Conservation (phyloP, 495 filamentous ascomycete genomes). For the Bombardia bombarda region DNA sequence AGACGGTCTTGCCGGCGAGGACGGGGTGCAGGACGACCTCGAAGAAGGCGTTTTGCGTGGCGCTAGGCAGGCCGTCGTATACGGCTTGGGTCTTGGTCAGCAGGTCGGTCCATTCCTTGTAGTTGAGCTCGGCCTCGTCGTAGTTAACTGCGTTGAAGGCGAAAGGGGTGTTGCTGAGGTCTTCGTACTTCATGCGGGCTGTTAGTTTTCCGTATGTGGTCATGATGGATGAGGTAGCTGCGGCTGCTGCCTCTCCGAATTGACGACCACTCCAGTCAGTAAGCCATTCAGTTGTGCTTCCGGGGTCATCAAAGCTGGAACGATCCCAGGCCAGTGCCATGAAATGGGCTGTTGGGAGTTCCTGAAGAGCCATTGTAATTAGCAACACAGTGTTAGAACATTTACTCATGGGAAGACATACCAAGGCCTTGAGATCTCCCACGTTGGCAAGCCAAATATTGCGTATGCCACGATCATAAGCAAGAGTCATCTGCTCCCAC, state of each 20-base stretch:
- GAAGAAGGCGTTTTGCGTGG: constrained; percentile 45
- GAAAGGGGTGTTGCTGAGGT: constrained; percentile 39
- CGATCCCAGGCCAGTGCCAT: constrained; percentile 55
- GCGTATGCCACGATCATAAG: constrained; percentile 45
- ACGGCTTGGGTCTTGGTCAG: constrained; percentile 38
- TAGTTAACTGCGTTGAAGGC: constrained; percentile 53
- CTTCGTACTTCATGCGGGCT: constrained; percentile 53
- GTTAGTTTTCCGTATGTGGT: constrained; percentile 49
- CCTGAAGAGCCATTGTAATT: constrained; percentile 6
- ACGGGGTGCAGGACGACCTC: constrained; percentile 55
- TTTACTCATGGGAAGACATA: not conserved
- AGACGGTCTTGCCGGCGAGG: constrained; percentile 38
- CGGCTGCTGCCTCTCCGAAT: constrained; percentile 24
- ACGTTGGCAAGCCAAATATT: constrained; percentile 63
- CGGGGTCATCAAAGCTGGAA: constrained; percentile 28
- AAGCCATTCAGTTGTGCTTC: constrained; percentile 42
- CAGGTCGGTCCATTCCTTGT: constrained; percentile 46
- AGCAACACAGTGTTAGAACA: not conserved
- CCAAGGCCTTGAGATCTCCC: constrained; percentile 56
- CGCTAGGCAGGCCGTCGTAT: constrained; percentile 32
- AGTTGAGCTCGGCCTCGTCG: constrained; percentile 52
- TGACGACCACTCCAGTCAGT: constrained; percentile 33
- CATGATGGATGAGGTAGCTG: constrained; percentile 38
- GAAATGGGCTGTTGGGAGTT: constrained; percentile 51
- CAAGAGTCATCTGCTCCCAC: constrained; percentile 42